phyloP scores from a whole-genome alignment of 1,284 basidiomycete genomes.

The Sporisorium iseilematis-ciliati region DNA sequence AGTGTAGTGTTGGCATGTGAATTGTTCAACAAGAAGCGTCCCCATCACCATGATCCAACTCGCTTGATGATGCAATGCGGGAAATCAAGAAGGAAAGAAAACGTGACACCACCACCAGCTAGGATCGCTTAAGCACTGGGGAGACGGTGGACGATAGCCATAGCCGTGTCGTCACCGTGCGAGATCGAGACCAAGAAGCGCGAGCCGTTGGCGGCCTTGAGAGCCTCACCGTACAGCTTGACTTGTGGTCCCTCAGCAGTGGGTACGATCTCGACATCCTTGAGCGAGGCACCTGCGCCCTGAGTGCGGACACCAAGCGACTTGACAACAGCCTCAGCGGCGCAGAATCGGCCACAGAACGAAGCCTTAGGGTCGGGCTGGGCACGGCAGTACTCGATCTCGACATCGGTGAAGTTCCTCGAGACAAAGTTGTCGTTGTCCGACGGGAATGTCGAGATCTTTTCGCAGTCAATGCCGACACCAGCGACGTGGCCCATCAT shows the following conservation, averaged over 20 bases:
- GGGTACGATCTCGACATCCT: conserved; percentile 94
- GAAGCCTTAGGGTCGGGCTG: conserved; percentile 89
- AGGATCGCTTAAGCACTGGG: conserved; percentile 35
- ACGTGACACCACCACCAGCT: not conserved
- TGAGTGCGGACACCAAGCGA: conserved; percentile 90
- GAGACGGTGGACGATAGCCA: conserved; percentile 62
- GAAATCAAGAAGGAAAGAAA: not conserved
- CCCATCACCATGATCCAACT: not conserved
- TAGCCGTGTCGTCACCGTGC: conserved; percentile 73
- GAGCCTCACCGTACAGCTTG: conserved; percentile 74
- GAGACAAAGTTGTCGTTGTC: conserved; percentile 88
- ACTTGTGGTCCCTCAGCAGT: conserved; percentile 77
- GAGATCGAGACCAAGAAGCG: conserved; percentile 89
- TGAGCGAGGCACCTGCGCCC: conserved; percentile 91
- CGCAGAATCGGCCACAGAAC: conserved; percentile 95
- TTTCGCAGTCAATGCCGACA: conserved; percentile 77
- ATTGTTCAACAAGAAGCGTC: conserved; percentile 4
- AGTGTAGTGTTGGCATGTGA: conserved; percentile 8
- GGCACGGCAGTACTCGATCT: conserved; percentile 86
- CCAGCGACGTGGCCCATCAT: conserved; percentile 77
- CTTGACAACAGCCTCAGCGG: conserved; percentile 99
- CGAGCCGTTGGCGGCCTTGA: conserved; percentile 74
- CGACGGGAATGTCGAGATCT: conserved; percentile 91
- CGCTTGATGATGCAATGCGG: conserved; percentile 20
- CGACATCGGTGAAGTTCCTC: conserved; percentile 91